Evolutionary conservation across 192 early-diverging fungal species (phyloP).

Genomic region (Podila minutissima): DNA sequence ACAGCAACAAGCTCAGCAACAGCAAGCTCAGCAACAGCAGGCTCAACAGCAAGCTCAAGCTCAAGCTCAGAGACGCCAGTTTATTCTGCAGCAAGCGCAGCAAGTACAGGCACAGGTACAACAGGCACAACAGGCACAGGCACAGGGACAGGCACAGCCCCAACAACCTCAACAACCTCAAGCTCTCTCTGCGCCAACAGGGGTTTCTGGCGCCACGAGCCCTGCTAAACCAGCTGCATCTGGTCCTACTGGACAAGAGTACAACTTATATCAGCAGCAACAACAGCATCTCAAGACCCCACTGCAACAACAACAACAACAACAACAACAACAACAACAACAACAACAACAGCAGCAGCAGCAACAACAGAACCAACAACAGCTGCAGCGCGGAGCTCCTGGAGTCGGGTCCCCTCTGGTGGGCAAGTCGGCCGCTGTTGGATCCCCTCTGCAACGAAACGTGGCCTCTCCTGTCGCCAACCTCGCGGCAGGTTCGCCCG

Average conservation of each 20-base stretch:
- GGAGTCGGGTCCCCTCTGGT: slow-evolving; percentile 23
- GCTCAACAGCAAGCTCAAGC: background rate
- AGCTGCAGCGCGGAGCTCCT: slow-evolving; percentile 1
- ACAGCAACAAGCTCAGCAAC: slow-evolving; percentile 6
- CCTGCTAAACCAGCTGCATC: slow-evolving; percentile 17
- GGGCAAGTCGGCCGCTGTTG: slow-evolving; percentile 13
- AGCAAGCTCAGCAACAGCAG: background rate
- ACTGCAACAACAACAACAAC: background rate
- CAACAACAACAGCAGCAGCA: slow-evolving; percentile 3
- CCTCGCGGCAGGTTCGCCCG: slow-evolving; percentile 21
- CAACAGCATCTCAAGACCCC: slow-evolving; percentile 19
- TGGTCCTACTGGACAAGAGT: slow-evolving; percentile 24
- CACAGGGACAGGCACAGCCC: slow-evolving; percentile 3
- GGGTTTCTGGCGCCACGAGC: background rate
- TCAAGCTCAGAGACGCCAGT: background rate
- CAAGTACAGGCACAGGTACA: background rate
- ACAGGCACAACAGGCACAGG: background rate
- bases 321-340: background rate
- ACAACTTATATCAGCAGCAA: slow-evolving; percentile 39
- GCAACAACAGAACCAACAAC: slow-evolving; percentile 13
- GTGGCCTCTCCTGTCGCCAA: slow-evolving; percentile 23
- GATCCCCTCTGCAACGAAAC: slow-evolving; percentile 39
- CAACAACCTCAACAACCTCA: slow-evolving; percentile 8
- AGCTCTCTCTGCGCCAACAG: background rate
- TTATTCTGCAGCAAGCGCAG: background rate